Evolutionary conservation across 495 filamentous ascomycete genomes (phyloP).

Genomic region (Delitschia confertaspora): DNA sequence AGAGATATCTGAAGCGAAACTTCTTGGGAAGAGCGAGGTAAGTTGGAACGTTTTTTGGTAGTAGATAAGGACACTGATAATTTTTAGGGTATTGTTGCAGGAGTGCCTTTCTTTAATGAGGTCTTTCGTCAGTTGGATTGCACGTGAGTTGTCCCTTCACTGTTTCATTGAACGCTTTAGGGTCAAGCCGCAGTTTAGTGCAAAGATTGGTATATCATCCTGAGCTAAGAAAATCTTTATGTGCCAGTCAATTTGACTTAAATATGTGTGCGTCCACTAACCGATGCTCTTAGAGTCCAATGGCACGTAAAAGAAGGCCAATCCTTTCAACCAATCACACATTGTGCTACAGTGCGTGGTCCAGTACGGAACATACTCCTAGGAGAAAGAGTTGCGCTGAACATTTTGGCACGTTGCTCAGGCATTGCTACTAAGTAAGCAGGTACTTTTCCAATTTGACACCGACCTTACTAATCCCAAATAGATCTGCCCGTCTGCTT

Average conservation of each 20-base stretch:
- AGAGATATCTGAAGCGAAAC: slow-evolving; percentile 61
- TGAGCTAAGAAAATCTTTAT: no score
- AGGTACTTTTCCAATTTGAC: not conserved
- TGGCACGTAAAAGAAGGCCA: slow-evolving; percentile 79
- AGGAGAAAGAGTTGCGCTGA: slow-evolving; percentile 87
- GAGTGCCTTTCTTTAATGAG: slow-evolving; percentile 91
- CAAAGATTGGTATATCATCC: slow-evolving; percentile 3
- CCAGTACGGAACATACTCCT: slow-evolving; percentile 80
- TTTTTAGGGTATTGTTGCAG: slow-evolving; percentile 65
- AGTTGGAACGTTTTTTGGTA: slow-evolving; percentile 8
- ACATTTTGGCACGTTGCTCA: slow-evolving; percentile 83
- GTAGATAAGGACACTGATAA: no score
- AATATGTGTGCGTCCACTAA: not conserved
- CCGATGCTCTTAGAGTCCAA: slow-evolving; percentile 48
- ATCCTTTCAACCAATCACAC: slow-evolving; percentile 47
- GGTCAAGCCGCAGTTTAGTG: not conserved
- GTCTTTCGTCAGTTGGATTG: slow-evolving; percentile 85
- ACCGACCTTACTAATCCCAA: not conserved
- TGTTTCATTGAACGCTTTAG: not conserved
- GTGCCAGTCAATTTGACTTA: no score
- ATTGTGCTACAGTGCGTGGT: slow-evolving; percentile 74
- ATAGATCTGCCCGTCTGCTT: slow-evolving; percentile 42
- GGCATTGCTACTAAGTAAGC: slow-evolving; percentile 69
- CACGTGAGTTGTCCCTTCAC: slow-evolving; percentile 53
- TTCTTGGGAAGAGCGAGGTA: slow-evolving; percentile 77